Percentiles rank a stretch among this genome's conserved stretches.
Evolutionary conservation across 768 basidiomycete species (phyloP).

Genomic region (Porphyrellus cyaneotinctus): DNA sequence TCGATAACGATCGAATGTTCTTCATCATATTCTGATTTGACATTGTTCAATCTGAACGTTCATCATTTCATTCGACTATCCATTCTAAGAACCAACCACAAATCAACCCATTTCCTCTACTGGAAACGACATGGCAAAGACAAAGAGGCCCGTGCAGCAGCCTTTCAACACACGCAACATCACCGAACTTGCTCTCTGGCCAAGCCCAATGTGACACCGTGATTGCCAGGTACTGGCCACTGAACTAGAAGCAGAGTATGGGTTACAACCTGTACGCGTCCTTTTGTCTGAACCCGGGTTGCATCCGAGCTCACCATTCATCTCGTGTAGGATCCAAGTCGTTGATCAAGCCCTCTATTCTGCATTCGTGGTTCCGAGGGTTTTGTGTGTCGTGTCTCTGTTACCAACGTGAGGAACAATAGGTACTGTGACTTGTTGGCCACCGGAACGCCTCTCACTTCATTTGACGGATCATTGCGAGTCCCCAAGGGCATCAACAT

Average conservation of each 20-base stretch:
- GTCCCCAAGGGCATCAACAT: slow-evolving; percentile 24
- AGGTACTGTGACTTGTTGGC: slow-evolving; percentile 39
- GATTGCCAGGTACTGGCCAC: slow-evolving; percentile 44
- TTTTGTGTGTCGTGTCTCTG: neutral
- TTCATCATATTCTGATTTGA: too few species aligned
- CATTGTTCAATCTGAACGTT: too few species aligned
- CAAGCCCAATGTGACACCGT: slow-evolving; percentile 40
- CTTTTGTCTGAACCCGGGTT: neutral
- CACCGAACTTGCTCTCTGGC: slow-evolving; percentile 31
- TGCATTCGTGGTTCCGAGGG: slow-evolving; percentile 39
- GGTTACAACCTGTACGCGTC: slow-evolving; percentile 51
- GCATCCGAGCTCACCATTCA: neutral
- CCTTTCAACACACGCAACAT: neutral
- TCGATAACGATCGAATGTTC: too few species aligned
- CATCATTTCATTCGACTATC: too few species aligned
- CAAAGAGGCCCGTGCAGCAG: too few species aligned
- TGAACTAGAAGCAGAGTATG: slow-evolving; percentile 36
- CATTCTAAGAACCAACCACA: too few species aligned
- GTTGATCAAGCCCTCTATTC: slow-evolving; percentile 65
- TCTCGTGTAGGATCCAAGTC: slow-evolving; percentile 45
- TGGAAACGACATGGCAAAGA: too few species aligned
- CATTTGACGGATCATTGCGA: slow-evolving; percentile 43
- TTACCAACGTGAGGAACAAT: neutral
- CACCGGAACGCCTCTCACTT: slow-evolving; percentile 44
- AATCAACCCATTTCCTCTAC: too few species aligned